These are phyloP conservation scores for Blastobotrys robertii DNA, from an alignment of 805 yeast genomes.

Conservation along the genomic window DNA sequence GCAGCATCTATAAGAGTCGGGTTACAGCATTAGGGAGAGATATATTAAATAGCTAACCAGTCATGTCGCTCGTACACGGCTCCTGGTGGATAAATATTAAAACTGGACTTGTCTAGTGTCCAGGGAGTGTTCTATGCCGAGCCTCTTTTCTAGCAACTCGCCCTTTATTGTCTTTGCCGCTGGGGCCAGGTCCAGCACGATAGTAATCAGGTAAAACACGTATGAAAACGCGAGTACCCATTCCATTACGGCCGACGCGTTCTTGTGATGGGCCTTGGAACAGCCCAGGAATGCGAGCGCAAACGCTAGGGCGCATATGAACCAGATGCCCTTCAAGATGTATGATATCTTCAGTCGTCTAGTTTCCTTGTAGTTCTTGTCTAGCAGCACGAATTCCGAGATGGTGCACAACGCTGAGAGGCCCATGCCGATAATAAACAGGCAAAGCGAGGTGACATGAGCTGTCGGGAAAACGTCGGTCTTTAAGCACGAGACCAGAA, in stretches of 20 bases:
- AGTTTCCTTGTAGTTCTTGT: conserved; percentile 29
- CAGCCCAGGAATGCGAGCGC: conserved; percentile 58
- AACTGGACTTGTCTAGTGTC: background rate
- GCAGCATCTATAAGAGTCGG: too few relatives aligned
- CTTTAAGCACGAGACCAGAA: conserved; percentile 66
- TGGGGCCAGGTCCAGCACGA: conserved; percentile 63
- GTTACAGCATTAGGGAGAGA: too few relatives aligned
- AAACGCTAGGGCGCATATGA: conserved; percentile 50
- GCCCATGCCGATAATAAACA: conserved; percentile 62
- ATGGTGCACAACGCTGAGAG: conserved; percentile 38
- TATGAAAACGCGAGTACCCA: conserved; percentile 86
- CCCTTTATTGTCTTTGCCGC: conserved; percentile 36
- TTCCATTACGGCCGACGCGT: conserved; percentile 58
- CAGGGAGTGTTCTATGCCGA: background rate
- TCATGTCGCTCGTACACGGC: too few relatives aligned
- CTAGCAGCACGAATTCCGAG: conserved; percentile 39
- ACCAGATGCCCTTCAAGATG: conserved; percentile 53
- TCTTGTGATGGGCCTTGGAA: conserved; percentile 28
- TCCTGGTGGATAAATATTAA: too few relatives aligned
- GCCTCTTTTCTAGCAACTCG: conserved; percentile 11
- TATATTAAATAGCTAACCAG: too few relatives aligned
- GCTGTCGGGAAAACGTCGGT: conserved; percentile 47
- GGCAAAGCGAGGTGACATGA: conserved; percentile 53
- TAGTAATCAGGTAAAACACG: conserved; percentile 53
- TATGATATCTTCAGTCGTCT: conserved; percentile 34